phyloP scores from a whole-genome alignment of 345 rosid genomes.

The Orychophragmus violaceus region DNA sequence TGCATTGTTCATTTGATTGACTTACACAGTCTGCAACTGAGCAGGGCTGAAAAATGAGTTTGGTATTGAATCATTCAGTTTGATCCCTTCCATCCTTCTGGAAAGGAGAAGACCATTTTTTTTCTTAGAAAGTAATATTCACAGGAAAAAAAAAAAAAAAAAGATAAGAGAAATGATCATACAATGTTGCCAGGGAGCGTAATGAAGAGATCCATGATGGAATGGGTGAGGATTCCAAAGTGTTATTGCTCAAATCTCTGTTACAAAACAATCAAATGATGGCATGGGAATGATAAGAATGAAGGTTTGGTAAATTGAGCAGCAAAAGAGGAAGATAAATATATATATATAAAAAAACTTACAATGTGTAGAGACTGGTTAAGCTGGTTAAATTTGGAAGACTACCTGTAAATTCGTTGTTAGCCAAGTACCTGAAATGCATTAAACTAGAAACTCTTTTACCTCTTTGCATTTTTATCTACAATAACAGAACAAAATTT shows the following conservation, averaged over 20 bases:
- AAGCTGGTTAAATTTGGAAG: conserved; percentile 58
- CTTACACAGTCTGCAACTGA: conserved; percentile 70
- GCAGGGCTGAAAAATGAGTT: conserved; percentile 42
- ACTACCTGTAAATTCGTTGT: conserved; percentile 50
- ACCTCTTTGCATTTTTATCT: background rate
- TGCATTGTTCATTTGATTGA: background rate
- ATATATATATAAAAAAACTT: conserved; percentile 30
- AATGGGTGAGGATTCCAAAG: conserved; percentile 40
- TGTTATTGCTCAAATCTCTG: conserved; percentile 87
- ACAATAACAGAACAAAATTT: background rate
- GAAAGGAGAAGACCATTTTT: conserved; percentile 5
- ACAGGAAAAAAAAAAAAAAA: background rate
- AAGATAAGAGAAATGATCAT: conserved; percentile 28
- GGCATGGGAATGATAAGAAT: background rate
- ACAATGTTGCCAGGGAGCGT: conserved; percentile 60
- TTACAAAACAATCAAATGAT: background rate
- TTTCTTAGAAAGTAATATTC: background rate
- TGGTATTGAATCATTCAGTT: conserved; percentile 55
- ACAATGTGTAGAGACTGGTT: conserved; percentile 55
- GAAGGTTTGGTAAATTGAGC: background rate
- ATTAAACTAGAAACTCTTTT: background rate
- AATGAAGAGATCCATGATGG: conserved; percentile 57
- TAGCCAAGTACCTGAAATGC: conserved; percentile 62
- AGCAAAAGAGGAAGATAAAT: background rate
- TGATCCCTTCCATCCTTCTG: conserved; percentile 61